Base-by-base conservation (phyloP, 2,329 filamentous ascomycete genomes). In the Helicocarpus griseus region DNA sequence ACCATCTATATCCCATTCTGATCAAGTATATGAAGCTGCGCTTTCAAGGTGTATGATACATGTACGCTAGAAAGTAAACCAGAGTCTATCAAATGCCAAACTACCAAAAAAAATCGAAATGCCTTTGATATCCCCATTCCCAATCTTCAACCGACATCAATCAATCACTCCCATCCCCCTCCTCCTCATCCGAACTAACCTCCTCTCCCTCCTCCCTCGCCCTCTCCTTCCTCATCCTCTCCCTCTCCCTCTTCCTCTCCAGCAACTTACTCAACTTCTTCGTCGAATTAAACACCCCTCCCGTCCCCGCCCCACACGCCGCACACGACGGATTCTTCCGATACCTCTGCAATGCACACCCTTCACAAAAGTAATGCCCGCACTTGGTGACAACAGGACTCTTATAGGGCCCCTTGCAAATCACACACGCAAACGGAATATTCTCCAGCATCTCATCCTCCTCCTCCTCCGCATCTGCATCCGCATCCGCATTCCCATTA, bases 341-440 rank as follows among this genome's bases (percentile, higher is more conserved):
- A 65, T 96, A 97, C 57, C 90, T 74, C 65, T 87, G 82, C 60
- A 97, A 73, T 24, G 93, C 93, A 68, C 93, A 98, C 1, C 79
- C 76, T 67, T 96, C 87, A 65, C 93, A 98, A 64, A 97, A 97
- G 68, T 97, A 97, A 67, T 98, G 93, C 0, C 89, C 87, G 59
- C 93, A 98, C 58, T 89, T 86, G 11, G 93, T 97, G 22, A 91
- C 74, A 11, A 97, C 80, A 0, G 93, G 91, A 52, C 80, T 77
- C 61, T 82, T 85, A 69, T 95, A 96, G 1, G 82, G 69, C 35
- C 82, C 79, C 61, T 84, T 82, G 75, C 90, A 96, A 55, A 95
- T 88, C 57, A 95, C 81, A 67, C 90, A 96, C 1, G 82, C 87
- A 64, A 95, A 95, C 0, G 90, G 90, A 21, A 95, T 95, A 61